Base-by-base conservation (phyloP, 1,139 yeast genomes). In the Scheffersomyces insectosa region DNA sequence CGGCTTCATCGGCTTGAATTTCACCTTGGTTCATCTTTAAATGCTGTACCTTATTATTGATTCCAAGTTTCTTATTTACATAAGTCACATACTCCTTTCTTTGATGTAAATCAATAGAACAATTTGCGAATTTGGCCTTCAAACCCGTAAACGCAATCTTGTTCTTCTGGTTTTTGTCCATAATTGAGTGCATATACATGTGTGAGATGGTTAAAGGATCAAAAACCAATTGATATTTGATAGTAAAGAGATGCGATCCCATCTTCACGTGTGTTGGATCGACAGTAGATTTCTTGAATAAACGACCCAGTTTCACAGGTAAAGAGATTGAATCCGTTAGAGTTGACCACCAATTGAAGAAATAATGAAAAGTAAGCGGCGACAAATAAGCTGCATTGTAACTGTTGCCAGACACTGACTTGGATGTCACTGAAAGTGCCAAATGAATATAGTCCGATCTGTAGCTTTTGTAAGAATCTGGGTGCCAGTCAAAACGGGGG, bases 71-170 rank as follows among this genome's bases (percentile, higher is more conserved):
- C 40, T 79, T 72, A 49, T 83, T 83, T 29, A 79, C 75, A 53
- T 82, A 81, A 3, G 78, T 73, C 4, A 80, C 71, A 16, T 83
- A 74, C 57, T 88, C 93, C 52, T 88, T 85, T 38, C 96, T 73
- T 86, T 74, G 97, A 59, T 93, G 98, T 30, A 91, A 63, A 58
- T 91, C 98, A 67, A 93, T 72, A 3, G 77, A 64, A 55, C 91
- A 88, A 6, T 72, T 71, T 3, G 79, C 72, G 25, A 85, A 79
- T 51, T 81, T 82, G 2, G 85, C 89, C 62, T 93, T 93, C 31
- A 90, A 57, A 6, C 98, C 99, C 3, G 90, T 85, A 49, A 85
- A 78, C 1, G 84, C 79, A 36, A 83, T 72, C 31, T 73, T 66
- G 16, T 72, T 65, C 27, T 70, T 54, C 36, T 72, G 70, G 8